Base-by-base conservation (phyloP, 345 rosid species). In the Citropsis articulata region DNA sequence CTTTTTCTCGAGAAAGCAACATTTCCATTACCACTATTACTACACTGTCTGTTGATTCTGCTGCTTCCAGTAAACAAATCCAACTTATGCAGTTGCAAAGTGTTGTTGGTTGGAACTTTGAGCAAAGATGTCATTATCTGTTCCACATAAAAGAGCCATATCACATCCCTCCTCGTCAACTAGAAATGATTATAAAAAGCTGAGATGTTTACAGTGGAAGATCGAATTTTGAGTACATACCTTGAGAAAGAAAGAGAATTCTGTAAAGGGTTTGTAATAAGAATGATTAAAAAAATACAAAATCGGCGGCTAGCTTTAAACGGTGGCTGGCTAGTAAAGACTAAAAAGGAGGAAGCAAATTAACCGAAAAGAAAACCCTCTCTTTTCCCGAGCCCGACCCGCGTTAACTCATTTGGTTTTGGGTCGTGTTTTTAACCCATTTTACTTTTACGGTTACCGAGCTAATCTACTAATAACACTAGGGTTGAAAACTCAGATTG, bases 121-220 rank as follows among this genome's bases (percentile, higher is more conserved):
- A 75, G 40, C 62, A 76, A 24, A 14, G 80, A 72, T 75, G 77
- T 77, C 85, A 83, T 83, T 68, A 72, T 31, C 75, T 72, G 75
- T 18, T 50, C 19, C 61, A 48, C 2, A 28, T 19, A 28, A 50
- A 5, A 70, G 21, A 2, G 31, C 24, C 9, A 27, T 50, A 7
- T 50, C 61, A 70, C 60, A 7, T 48, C 73, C 8, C 40, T 48
- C 18, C 61, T 28, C 19, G 55, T 48, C 7, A 25, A 45, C 9
- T 18, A 70, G 10, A 1, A 40, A 36, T 6, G 55, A 22, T 7
- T 24, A 66, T 21, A 21, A 14, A 28, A 48, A 70, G 21, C 1
- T 65, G 42, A 9, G 36, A 13, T 27, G 14, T 42, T 45, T 25
- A 10, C 42, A 5, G 40, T 66, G n/a, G 24, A 67, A 36, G 30